These are phyloP conservation scores for Cyclostephanos invisitatus DNA, from an alignment of 108 stramenopile genomes.

Conservation along the genomic window DNA sequence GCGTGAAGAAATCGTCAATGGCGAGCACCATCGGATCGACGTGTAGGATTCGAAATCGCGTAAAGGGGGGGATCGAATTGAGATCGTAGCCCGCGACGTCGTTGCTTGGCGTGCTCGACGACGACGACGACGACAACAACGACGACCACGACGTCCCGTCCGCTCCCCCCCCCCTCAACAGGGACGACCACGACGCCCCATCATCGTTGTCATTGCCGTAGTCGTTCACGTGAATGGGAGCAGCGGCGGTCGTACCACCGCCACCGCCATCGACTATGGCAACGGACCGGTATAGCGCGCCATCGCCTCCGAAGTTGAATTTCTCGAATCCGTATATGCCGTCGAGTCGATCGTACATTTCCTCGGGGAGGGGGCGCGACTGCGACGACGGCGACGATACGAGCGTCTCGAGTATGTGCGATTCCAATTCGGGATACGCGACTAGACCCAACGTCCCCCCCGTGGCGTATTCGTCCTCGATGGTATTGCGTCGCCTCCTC, in stretches of 20 bases:
- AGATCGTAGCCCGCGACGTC: constrained; percentile 29
- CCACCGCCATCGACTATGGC: no score
- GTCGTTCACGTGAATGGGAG: not conserved
- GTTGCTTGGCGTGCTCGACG: constrained; percentile 2
- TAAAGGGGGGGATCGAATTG: constrained; percentile 60
- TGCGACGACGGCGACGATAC: constrained; percentile 17
- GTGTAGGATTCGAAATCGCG: constrained; percentile 68
- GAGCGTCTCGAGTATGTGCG: constrained; percentile 57
- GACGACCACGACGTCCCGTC: not conserved
- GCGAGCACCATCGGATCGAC: constrained; percentile 78
- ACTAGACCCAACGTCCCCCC: not conserved
- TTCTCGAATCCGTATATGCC: constrained; percentile 81
- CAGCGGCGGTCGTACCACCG: constrained; percentile 16
- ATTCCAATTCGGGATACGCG: constrained; percentile 68
- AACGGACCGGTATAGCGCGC: constrained; percentile 25
- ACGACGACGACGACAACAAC: not conserved
- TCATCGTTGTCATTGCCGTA: constrained; percentile 9
- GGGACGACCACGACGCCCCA: constrained; percentile 20
- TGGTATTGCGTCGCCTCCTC: not conserved
- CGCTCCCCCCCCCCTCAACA: constrained; percentile 42
- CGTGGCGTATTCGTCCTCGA: not conserved
- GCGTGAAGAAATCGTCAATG: constrained; percentile 79
- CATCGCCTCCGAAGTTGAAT: constrained; percentile 68
- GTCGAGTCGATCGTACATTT: constrained; percentile 81
- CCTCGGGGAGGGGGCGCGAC: constrained; percentile 52